These are phyloP conservation scores for Tricholoma matsutake DNA, from an alignment of 768 basidiomycete species.

Conservation along the genomic window DNA sequence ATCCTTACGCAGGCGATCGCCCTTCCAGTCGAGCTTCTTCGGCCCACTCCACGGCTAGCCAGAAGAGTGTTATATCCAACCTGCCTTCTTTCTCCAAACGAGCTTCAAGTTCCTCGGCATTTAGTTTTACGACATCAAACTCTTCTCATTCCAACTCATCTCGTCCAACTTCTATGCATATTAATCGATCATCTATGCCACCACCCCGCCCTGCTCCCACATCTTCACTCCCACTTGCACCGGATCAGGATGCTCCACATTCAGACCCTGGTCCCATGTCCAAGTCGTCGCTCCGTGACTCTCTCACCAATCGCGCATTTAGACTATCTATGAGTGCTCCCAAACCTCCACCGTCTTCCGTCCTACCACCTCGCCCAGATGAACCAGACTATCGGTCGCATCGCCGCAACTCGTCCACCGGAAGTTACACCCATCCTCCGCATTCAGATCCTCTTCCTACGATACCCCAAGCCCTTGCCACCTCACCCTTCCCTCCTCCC, in stretches of 20 bases:
- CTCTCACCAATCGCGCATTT: conserved; percentile 53
- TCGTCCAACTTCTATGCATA: conserved; percentile 36
- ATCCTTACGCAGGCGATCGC: conserved; percentile 31
- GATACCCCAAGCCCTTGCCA: conserved; percentile 24
- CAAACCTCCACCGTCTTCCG: conserved; percentile 57
- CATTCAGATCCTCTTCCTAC: conserved; percentile 48
- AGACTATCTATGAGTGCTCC: conserved; percentile 61
- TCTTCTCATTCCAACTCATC: conserved; percentile 37
- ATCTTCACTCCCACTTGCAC: conserved; percentile 64
- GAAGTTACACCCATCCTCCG: conserved; percentile 28
- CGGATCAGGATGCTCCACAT: conserved; percentile 30
- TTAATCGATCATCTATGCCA: conserved; percentile 62
- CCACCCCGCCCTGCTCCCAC: conserved; percentile 74
- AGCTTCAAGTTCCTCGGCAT: conserved; percentile 46
- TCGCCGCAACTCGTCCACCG: conserved; percentile 37
- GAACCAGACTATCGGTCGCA: conserved; percentile 37
- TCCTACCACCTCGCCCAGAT: conserved; percentile 67
- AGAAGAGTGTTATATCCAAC: conserved; percentile 42
- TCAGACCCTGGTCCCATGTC: conserved; percentile 18
- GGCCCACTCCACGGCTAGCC: conserved; percentile 32
- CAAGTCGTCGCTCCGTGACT: conserved; percentile 51
- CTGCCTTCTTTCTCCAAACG: conserved; percentile 55
- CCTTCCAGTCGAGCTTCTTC: conserved; percentile 38
- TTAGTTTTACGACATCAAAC: conserved; percentile 41
- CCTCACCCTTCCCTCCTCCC: conserved; percentile 17